A percentile compares a stretch with the other conserved stretches of the same genome.
Conservation (phyloP, 2,329 filamentous ascomycete species). For the Colletotrichum sp. region DNA sequence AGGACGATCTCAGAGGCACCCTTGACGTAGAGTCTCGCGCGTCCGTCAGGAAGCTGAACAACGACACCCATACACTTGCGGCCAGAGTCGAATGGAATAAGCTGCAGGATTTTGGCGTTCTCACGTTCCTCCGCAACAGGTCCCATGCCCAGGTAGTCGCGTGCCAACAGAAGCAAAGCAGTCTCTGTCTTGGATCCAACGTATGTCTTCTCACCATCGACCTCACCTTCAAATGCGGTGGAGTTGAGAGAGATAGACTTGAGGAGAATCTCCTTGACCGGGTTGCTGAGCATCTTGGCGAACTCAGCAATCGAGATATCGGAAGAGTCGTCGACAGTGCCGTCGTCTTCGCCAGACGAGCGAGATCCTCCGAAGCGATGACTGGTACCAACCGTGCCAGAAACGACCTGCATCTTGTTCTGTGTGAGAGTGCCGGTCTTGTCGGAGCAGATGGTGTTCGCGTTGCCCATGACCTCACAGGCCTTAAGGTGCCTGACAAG, state of each 20-base stretch:
- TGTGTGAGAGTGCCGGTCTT: slow-evolving; percentile 73
- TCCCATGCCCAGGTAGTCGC: slow-evolving; percentile 70
- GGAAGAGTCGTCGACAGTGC: slow-evolving; percentile 32
- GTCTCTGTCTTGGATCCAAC: slow-evolving; percentile 83
- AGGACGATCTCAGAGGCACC: slow-evolving; percentile 71
- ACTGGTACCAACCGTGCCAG: slow-evolving; percentile 61
- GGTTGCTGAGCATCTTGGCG: slow-evolving; percentile 46
- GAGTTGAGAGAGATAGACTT: slow-evolving; percentile 71
- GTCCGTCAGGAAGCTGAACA: slow-evolving; percentile 54
- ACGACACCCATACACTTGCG: slow-evolving; percentile 76
- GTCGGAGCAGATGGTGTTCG: slow-evolving; percentile 73
- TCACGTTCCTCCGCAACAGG: slow-evolving; percentile 69
- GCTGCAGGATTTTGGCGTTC: slow-evolving; percentile 63
- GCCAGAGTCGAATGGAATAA: slow-evolving; percentile 78
- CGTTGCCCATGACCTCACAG: slow-evolving; percentile 84
- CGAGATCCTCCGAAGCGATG: slow-evolving; percentile 57
- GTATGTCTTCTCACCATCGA: slow-evolving; percentile 69
- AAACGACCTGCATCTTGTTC: slow-evolving; percentile 73
- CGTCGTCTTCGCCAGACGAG: slow-evolving; percentile 26
- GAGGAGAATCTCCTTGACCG: slow-evolving; percentile 58
- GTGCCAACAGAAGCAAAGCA: slow-evolving; percentile 73
- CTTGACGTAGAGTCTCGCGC: slow-evolving; percentile 65
- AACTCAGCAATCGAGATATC: slow-evolving; percentile 53
- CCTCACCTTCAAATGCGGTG: slow-evolving; percentile 78
- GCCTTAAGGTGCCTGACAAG: slow-evolving; percentile 78